Evolutionary conservation across 257 asterid genomes (phyloP).

Genomic region (Asclepias syriaca): DNA sequence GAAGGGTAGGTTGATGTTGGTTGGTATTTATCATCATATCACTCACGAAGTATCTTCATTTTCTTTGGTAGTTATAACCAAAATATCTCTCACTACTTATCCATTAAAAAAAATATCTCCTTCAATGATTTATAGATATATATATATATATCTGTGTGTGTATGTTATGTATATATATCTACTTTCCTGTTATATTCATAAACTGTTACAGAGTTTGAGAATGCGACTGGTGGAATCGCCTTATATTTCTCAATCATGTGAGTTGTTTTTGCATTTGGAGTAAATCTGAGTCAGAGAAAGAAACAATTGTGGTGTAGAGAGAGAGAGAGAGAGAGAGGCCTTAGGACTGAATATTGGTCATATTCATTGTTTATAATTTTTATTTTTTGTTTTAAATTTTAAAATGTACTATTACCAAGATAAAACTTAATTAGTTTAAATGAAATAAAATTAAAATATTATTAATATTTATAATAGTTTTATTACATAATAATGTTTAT

Average conservation of each 20-base stretch:
- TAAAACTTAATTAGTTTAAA: too few relatives aligned
- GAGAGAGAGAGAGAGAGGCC: background rate
- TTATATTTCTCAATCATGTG: background rate
- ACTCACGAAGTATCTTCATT: background rate
- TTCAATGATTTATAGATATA: background rate
- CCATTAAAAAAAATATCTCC: background rate
- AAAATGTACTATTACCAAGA: too few relatives aligned
- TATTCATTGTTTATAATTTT: too few relatives aligned
- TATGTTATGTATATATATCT: too few relatives aligned
- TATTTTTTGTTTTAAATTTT: too few relatives aligned
- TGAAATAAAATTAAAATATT: too few relatives aligned
- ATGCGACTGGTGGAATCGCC: background rate
- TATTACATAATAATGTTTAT: too few relatives aligned
- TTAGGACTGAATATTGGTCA: background rate
- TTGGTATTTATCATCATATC: background rate
- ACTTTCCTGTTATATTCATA: background rate
- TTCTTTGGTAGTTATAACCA: too few relatives aligned
- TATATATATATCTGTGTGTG: background rate
- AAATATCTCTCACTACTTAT: background rate
- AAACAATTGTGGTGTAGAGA: background rate
- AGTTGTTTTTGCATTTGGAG: background rate
- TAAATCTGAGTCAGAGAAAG: background rate
- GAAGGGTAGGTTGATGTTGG: background rate
- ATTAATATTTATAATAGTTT: too few relatives aligned
- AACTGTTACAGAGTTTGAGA: background rate